Evolutionary conservation across 345 rosid species (phyloP).

Genomic region (Ailanthus altissimus): DNA sequence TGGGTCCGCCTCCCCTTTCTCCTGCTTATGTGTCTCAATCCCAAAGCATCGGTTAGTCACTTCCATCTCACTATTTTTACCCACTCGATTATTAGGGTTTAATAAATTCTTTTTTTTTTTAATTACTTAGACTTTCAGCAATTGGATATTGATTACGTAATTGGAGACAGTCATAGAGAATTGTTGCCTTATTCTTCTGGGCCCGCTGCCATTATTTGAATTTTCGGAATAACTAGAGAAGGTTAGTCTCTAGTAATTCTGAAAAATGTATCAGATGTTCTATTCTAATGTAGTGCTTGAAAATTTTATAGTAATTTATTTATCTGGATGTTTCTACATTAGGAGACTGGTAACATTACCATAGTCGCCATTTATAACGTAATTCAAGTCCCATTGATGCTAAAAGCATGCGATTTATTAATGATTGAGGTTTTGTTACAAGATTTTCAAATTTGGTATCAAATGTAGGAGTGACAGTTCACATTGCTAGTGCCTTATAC

Average conservation of each 20-base stretch:
- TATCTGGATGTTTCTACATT: background rate
- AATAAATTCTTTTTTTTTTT: background rate
- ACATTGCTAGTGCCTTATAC: background rate
- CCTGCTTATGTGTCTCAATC: constrained; percentile 52
- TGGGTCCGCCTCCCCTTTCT: constrained; percentile 81
- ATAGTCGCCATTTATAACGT: background rate
- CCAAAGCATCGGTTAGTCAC: constrained; percentile 54
- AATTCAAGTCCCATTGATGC: background rate
- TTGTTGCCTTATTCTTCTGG: constrained; percentile 69
- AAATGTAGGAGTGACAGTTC: background rate
- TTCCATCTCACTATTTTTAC: background rate
- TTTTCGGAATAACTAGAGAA: constrained; percentile 89
- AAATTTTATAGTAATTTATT: background rate
- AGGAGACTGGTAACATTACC: background rate
- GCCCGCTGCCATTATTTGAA: constrained; percentile 78
- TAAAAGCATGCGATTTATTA: background rate
- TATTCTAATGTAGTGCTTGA: background rate
- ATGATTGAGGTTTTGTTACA: background rate
- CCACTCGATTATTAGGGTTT: constrained; percentile 16
- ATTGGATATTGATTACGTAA: constrained; percentile 88
- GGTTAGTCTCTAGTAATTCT: constrained; percentile 38
- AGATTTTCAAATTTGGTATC: background rate
- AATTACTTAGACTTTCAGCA: constrained; percentile 72
- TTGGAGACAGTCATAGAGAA: constrained; percentile 59
- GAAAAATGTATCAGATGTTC: background rate